A percentile compares a stretch with the other conserved stretches of the same genome.
Conservation (phyloP, 73 alveolate species). For the Tetrahymena elliotti region DNA sequence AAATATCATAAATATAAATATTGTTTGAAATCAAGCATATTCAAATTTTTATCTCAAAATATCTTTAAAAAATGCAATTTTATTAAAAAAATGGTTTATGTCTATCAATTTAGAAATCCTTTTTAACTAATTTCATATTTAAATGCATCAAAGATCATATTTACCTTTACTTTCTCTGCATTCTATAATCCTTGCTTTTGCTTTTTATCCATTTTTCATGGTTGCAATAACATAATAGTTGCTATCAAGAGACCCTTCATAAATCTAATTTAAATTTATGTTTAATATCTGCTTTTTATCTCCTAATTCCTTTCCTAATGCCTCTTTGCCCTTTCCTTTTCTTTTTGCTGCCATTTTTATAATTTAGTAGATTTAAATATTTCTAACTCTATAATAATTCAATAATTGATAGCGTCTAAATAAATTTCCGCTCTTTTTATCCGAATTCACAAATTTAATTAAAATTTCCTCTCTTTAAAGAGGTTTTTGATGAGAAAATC, state of each 20-base stretch:
- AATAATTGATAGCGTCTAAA: background rate
- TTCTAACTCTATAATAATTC: background rate
- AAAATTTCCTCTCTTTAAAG: background rate
- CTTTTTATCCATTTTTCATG: constrained; percentile 31
- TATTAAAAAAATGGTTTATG: too few species aligned
- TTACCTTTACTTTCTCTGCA: constrained; percentile 25
- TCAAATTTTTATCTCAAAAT: background rate
- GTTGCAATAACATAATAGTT: constrained; percentile 6
- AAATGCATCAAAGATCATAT: background rate
- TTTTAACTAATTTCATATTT: background rate
- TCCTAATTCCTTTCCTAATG: background rate
- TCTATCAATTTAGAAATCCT: too few species aligned
- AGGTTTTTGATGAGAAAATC: background rate
- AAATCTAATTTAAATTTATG: background rate
- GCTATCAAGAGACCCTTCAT: constrained; percentile 41
- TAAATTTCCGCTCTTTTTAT: background rate
- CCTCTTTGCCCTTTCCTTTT: background rate
- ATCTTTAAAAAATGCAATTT: too few species aligned
- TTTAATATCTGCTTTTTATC: background rate
- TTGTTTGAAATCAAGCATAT: background rate
- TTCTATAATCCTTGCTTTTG: constrained; percentile 31
- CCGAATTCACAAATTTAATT: background rate
- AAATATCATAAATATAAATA: background rate
- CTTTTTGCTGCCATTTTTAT: background rate
- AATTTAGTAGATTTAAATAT: background rate